Conservation (phyloP, 2,329 filamentous ascomycete species). For the Hypoxylon sp. region DNA sequence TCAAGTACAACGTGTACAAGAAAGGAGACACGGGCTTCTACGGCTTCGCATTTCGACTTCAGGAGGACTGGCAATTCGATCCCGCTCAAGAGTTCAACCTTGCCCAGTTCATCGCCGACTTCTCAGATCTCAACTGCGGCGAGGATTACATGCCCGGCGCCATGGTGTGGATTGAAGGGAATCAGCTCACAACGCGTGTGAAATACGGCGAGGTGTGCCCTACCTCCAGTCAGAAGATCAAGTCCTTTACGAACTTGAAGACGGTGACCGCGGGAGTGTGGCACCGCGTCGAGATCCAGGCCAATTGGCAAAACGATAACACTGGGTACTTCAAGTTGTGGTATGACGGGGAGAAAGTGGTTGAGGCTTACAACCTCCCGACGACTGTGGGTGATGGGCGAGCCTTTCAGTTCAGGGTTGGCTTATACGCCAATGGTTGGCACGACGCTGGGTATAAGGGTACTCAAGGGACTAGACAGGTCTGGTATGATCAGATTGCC, state of each 20-base stretch:
- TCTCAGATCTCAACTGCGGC: conserved; percentile 59
- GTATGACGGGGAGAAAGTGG: conserved; percentile 62
- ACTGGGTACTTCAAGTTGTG: conserved; percentile 63
- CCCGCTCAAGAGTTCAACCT: conserved; percentile 62
- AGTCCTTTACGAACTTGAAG: conserved; percentile 54
- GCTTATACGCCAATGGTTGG: conserved; percentile 67
- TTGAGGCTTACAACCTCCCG: conserved; percentile 57
- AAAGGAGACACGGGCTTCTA: conserved; percentile 64
- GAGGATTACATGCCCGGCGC: conserved; percentile 65
- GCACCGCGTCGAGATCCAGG: conserved; percentile 64
- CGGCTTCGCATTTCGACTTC: conserved; percentile 66
- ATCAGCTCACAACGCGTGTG: conserved; percentile 61
- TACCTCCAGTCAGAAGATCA: conserved; percentile 51
- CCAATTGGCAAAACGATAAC: conserved; percentile 60
- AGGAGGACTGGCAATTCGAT: conserved; percentile 62
- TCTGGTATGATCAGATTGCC: conserved; percentile 67
- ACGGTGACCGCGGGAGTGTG: conserved; percentile 61
- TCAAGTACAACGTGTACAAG: conserved; percentile 61
- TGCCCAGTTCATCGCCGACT: conserved; percentile 67
- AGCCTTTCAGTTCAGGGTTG: conserved; percentile 63
- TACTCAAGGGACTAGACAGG: conserved; percentile 59
- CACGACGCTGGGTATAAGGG: conserved; percentile 60
- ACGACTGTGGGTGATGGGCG: conserved; percentile 63
- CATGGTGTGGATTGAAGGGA: conserved; percentile 63
- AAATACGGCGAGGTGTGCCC: conserved; percentile 59